phyloP scores from a whole-genome alignment of 306 rosid genomes.

The Datisca glomerata region DNA sequence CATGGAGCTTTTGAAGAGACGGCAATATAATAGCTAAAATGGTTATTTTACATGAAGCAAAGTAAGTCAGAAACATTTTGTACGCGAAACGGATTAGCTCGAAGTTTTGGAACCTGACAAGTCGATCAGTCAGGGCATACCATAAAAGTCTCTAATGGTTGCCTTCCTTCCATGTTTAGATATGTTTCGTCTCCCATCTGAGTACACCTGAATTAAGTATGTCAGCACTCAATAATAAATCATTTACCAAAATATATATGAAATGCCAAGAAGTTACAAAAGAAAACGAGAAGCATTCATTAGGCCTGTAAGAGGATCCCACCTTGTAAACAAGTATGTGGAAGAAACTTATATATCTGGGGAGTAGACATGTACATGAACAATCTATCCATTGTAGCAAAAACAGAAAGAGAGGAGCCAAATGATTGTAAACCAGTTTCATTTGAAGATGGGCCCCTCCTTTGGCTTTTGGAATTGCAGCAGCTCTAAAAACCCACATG shows the following conservation, averaged over 20 bases:
- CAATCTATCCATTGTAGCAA: slow-evolving; percentile 60
- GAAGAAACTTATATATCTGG: slow-evolving; percentile 46
- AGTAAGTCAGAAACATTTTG: not conserved
- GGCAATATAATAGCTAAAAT: slow-evolving; percentile 77
- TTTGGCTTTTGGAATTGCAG: slow-evolving; percentile 50
- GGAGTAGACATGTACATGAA: slow-evolving; percentile 44
- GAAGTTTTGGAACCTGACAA: no score
- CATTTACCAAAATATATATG: slow-evolving; percentile 17
- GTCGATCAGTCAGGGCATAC: slow-evolving; percentile 16
- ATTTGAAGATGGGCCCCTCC: slow-evolving; percentile 45
- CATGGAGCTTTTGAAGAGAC: slow-evolving; percentile 79
- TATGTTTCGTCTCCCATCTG: slow-evolving; percentile 55
- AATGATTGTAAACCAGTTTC: slow-evolving; percentile 55
- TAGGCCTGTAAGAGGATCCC: not conserved
- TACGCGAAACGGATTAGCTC: not conserved
- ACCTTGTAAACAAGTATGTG: slow-evolving; percentile 57
- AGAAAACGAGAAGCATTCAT: not conserved
- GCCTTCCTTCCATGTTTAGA: slow-evolving; percentile 86
- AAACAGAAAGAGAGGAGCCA: slow-evolving; percentile 47
- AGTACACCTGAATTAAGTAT: slow-evolving; percentile 40
- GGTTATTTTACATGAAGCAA: not conserved
- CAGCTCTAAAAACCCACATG: slow-evolving; percentile 45
- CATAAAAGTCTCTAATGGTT: slow-evolving; percentile 70
- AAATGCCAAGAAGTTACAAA: slow-evolving; percentile 1
- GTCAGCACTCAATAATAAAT: slow-evolving; percentile 8